A percentile compares a stretch with the other conserved stretches of the same genome.
phyloP scores from a whole-genome alignment of 2,329 filamentous ascomycete species.

The Fusarium sarcochroum region DNA sequence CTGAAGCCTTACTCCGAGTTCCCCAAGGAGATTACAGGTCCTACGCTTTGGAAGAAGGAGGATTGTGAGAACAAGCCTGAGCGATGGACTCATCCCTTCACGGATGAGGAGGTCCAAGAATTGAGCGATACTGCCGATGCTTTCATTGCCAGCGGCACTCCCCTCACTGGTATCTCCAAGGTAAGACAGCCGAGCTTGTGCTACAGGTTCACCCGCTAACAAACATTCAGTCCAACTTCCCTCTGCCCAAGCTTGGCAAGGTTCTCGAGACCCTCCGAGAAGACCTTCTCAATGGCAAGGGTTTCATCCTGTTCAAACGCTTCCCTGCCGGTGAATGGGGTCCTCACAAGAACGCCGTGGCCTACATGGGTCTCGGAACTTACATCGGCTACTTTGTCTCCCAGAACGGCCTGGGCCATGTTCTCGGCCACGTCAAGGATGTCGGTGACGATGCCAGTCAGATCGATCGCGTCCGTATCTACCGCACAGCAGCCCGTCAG shows the following conservation, averaged over 20 bases:
- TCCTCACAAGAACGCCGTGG: constrained; percentile 82
- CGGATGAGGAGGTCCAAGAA: constrained; percentile 75
- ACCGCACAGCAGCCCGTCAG: constrained; percentile 80
- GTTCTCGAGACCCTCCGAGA: constrained; percentile 55
- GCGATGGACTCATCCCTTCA: constrained; percentile 82
- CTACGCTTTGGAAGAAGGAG: constrained; percentile 79
- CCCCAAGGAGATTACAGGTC: constrained; percentile 78
- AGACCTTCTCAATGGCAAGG: constrained; percentile 80
- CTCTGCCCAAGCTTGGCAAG: constrained; percentile 57
- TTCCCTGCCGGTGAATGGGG: constrained; percentile 85
- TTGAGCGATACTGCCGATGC: constrained; percentile 75
- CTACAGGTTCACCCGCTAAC: constrained; percentile 7
- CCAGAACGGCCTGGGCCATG: constrained; percentile 87
- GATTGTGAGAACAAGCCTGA: constrained; percentile 76
- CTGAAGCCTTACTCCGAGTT: constrained; percentile 78
- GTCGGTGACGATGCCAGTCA: constrained; percentile 84
- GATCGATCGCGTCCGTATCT: constrained; percentile 91
- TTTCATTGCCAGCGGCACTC: constrained; percentile 75
- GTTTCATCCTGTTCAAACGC: constrained; percentile 90
- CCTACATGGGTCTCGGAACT: constrained; percentile 91
- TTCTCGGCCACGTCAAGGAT: constrained; percentile 91
- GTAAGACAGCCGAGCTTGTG: constrained; percentile 23
- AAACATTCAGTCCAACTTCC: constrained; percentile 57
- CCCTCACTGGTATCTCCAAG: constrained; percentile 76
- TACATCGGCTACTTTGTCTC: constrained; percentile 90